Base-by-base conservation (phyloP, 768 basidiomycete species). In the Podaxis carcinomalis region DNA sequence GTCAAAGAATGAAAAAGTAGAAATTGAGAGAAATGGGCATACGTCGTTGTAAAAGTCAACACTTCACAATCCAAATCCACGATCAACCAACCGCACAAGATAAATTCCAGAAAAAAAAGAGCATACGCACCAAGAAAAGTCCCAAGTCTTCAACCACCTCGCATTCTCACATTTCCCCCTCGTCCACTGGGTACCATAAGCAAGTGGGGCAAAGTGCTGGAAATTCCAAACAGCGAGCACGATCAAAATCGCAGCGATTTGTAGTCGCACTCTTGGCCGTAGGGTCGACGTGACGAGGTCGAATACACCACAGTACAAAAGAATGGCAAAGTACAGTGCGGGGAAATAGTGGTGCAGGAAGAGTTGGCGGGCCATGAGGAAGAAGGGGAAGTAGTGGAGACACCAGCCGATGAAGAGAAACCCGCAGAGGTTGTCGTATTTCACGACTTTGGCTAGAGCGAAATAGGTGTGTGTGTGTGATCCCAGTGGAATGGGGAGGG, bases 311-410 rank as follows among this genome's bases (percentile, higher is more conserved):
- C 89, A 89, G 27, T 81, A 80, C 23, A 93, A 78, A 11, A 99
- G 83, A 65, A 93, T 85, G n/a, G 90, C 87, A 66, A 92, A 95
- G 70, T 94, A 96, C n/a, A 99, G 79, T 0, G 95, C 94, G 0
- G 96, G 97, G 76, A 98, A 90, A 72, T 98, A 98, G 76, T 98
- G 97, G 70, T 98, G 96, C 23, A 99, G 75, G 83, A 99, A 99
- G 50, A 98, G 87, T 69, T 99, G 97, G 21, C 97, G 93, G 46
- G 83, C 78, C 96, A 98, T 98, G 65, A 98, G 78, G 85, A 87
- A 98, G 84, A 99, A 99, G 13, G 97, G 97, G 70, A 92, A 81
- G 75, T 97, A 98, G 77, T 98, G 97, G 36, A 99, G 70, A 25
- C 79, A 78, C 93, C 96, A 99, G 51, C 93, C 95, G 35, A 93